Percentiles rank a stretch among this genome's conserved stretches.
phyloP scores from a whole-genome alignment of 768 basidiomycete species.

The Lactifluus hygrophoroides region DNA sequence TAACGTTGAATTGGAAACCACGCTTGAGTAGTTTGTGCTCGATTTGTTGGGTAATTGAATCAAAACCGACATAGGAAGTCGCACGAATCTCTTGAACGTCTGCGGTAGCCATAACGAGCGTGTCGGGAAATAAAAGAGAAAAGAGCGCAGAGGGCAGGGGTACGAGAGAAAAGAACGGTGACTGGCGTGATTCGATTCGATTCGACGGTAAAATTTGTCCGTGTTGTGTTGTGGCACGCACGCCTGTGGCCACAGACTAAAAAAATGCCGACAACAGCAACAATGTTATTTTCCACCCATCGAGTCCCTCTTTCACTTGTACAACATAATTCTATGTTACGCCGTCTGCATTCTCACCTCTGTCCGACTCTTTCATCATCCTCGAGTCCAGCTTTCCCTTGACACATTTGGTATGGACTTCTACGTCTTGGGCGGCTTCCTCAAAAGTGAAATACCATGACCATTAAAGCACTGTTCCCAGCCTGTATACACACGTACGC shows the following conservation, averaged over 20 bases:
- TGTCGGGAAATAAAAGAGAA: background rate
- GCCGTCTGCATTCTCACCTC: slow-evolving; percentile 5
- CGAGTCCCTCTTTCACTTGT: background rate
- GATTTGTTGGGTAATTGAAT: slow-evolving; percentile 94
- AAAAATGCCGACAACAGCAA: background rate
- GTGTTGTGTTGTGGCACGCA: too few species aligned
- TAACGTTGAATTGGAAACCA: slow-evolving; percentile 99
- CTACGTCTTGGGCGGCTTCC: slow-evolving; percentile 4
- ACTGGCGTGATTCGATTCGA: slow-evolving; percentile 1
- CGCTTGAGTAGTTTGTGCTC: slow-evolving; percentile 99
- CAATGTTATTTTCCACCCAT: background rate
- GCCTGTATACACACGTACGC: slow-evolving; percentile 18
- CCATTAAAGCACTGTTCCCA: slow-evolving; percentile 20
- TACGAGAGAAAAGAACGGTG: background rate
- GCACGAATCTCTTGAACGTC: slow-evolving; percentile 72
- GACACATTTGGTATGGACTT: background rate
- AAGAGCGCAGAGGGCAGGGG: background rate
- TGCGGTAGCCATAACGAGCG: slow-evolving; percentile 17
- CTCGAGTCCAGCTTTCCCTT: background rate
- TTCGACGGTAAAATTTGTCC: slow-evolving; percentile 5
- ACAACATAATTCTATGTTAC: slow-evolving; percentile 13
- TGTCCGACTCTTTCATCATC: background rate
- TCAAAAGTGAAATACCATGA: slow-evolving; percentile 12
- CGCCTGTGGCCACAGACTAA: too few species aligned
- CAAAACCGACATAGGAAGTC: slow-evolving; percentile 93